Evolutionary conservation across 2,329 filamentous ascomycete genomes (phyloP), one percentile per base, ranked within the genome.

Genomic region (Furcasterigmium sp.): DNA sequence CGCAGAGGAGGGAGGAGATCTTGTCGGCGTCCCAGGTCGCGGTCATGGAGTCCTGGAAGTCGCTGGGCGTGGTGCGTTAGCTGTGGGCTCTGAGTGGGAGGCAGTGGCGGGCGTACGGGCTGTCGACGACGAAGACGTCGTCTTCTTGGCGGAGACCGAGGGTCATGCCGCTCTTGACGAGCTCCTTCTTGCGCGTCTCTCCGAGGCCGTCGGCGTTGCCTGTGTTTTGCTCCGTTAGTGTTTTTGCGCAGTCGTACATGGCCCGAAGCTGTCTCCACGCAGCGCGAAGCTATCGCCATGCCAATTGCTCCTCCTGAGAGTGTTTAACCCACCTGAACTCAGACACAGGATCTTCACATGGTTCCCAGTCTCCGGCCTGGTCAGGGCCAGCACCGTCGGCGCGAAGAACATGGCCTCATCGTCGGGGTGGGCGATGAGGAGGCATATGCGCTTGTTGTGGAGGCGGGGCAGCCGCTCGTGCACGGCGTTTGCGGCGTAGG

Each of bases 391-490:
- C 13, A 97, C 74, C 1, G 89, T 87, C 0, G 93, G 93, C 50
- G 90, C 82, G 67, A 98, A 98, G 75, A 98, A 98, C 93, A 98
- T 98, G 63, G 91, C 93, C 71, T 98, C 93, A 58, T 98, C 93
- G 66, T 98, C 93, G 0, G 93, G 93, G 68, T 98, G 93, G 18
- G 93, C 93, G 57, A 98, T 97, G 43, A 98, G 74, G 42, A 98
- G 78, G 61, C 87, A 86, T 59, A 98, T 89, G 57, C 87, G 82
- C 75, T 95, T 94, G 69, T 88, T 85, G 54, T 73, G 74, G 50
- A 96, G 70, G 36, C 70, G 76, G 4, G 88, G 86, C 53, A 87
- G 78, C 25, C 74, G 67, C 20, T 67, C 55, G 48, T 69, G 65
- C 34, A 72, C 62, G n/a, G 69, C 57, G 34, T 65, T 63, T 20